Evolutionary conservation across 2,329 filamentous ascomycete species (phyloP).

Genomic region (Ophiocordyceps robertsii): DNA sequence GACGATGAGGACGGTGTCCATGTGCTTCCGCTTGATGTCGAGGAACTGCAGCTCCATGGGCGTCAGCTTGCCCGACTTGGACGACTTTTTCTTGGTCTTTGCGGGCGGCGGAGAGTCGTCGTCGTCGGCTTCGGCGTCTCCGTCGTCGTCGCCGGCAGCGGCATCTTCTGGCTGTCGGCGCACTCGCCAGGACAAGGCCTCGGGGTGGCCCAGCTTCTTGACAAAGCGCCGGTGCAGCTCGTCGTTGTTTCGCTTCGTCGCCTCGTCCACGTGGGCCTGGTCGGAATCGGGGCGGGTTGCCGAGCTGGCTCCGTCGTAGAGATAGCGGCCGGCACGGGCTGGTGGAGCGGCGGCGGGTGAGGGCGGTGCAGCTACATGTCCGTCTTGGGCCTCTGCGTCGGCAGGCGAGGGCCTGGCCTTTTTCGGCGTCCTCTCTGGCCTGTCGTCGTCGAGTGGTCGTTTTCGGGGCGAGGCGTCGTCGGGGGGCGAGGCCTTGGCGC

Average conservation of each 20-base stretch:
- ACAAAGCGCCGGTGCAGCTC: conserved; percentile 75
- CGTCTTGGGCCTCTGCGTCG: neutral
- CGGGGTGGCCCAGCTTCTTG: conserved; percentile 75
- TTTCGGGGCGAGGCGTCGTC: conserved; percentile 26
- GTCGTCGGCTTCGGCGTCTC: conserved; percentile 40
- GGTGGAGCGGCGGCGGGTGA: conserved; percentile 11
- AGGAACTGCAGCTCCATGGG: conserved; percentile 90
- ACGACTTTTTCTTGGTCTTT: conserved; percentile 50
- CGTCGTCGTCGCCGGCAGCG: conserved; percentile 38
- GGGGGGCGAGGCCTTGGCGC: conserved; percentile 12
- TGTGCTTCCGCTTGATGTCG: conserved; percentile 82
- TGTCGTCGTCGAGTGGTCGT: conserved; percentile 36
- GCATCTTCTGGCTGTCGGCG: conserved; percentile 40
- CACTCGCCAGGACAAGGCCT: conserved; percentile 59
- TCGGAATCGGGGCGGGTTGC: conserved; percentile 21
- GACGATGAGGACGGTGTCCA: conserved; percentile 81
- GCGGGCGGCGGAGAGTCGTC: conserved; percentile 30
- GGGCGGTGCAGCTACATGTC: conserved; percentile 1
- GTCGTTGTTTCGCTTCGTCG: conserved; percentile 44
- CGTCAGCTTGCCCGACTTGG: conserved; percentile 68
- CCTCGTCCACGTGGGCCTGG: conserved; percentile 32
- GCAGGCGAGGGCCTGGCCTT: conserved; percentile 16
- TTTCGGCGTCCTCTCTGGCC: conserved; percentile 19
- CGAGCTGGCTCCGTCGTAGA: conserved; percentile 33
- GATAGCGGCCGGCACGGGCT: conserved; percentile 36